Evolutionary conservation across 148 eudicot species (phyloP).

Genomic region (Polygonum aviculare): DNA sequence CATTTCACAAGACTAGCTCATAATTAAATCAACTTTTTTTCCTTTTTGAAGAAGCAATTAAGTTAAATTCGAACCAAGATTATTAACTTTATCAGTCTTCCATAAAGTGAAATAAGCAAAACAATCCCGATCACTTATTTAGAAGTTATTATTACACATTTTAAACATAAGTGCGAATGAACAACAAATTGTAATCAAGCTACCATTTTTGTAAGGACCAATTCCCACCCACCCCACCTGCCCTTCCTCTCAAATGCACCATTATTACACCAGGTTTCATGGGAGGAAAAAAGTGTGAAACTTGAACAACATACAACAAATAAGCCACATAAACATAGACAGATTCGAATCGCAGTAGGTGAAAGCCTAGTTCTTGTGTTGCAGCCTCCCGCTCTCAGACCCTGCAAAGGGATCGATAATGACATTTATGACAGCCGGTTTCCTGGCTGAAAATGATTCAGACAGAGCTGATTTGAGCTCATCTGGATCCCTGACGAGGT

Average conservation of each 20-base stretch:
- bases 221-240: too few relatives aligned
- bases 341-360: background rate
- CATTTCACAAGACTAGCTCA: too few relatives aligned
- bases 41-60: background rate
- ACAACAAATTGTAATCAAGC: too few relatives aligned
- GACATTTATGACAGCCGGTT: constrained; percentile 86
- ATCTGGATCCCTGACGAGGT: constrained; percentile 55
- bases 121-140: too few relatives aligned
- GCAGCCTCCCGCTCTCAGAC: constrained; percentile 85
- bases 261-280: background rate
- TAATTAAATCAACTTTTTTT: too few relatives aligned
- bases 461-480: constrained; percentile 72
- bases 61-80: too few relatives aligned
- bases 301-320: background rate
- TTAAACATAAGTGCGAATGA: too few relatives aligned
- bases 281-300: background rate
- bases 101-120: too few relatives aligned
- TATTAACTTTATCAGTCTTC: too few relatives aligned
- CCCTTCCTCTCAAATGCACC: too few relatives aligned
- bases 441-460: constrained; percentile 68
- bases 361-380: constrained; percentile 66
- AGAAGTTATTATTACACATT: too few relatives aligned
- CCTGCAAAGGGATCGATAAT: constrained; percentile 92
- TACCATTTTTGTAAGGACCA: too few relatives aligned
- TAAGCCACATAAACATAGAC: background rate